Percentiles rank a stretch among this genome's conserved stretches.
phyloP scores from a whole-genome alignment of 2,329 filamentous ascomycete species.

The Calonectria hawksworthii region DNA sequence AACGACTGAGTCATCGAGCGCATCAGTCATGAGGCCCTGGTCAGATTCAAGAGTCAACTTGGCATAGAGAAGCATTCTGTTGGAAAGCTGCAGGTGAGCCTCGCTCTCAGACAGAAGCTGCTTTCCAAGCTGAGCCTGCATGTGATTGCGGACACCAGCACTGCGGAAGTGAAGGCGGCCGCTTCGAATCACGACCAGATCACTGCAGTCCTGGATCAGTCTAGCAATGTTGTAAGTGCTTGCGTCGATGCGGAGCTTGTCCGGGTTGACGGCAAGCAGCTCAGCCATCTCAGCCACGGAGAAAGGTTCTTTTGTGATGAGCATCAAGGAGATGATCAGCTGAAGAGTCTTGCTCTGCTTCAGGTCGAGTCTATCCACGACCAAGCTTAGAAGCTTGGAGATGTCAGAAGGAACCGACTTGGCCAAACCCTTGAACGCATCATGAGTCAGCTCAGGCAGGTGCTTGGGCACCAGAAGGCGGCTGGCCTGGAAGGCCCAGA shows the following conservation, averaged over 20 bases:
- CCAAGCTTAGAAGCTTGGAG: slow-evolving; percentile 26
- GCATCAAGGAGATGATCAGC: slow-evolving; percentile 52
- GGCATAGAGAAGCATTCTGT: slow-evolving; percentile 53
- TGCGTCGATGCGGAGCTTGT: slow-evolving; percentile 23
- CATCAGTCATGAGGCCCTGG: slow-evolving; percentile 35
- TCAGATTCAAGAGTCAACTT: slow-evolving; percentile 48
- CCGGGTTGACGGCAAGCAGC: slow-evolving; percentile 48
- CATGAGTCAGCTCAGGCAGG: slow-evolving; percentile 34
- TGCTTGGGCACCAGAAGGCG: slow-evolving; percentile 42
- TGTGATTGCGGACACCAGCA: slow-evolving; percentile 48
- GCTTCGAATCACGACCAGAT: slow-evolving; percentile 50
- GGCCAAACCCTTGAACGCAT: slow-evolving; percentile 18
- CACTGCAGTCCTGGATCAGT: slow-evolving; percentile 38
- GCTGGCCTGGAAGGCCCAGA: slow-evolving; percentile 54
- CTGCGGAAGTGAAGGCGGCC: slow-evolving; percentile 55
- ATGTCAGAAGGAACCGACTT: slow-evolving; percentile 32
- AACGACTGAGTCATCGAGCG: slow-evolving; percentile 39
- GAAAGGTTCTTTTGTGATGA: slow-evolving; percentile 51
- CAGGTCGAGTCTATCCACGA: slow-evolving; percentile 28
- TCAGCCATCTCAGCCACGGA: slow-evolving; percentile 49
- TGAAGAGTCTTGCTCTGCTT: slow-evolving; percentile 34
- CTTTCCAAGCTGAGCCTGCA: slow-evolving; percentile 51
- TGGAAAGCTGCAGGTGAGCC: slow-evolving; percentile 51
- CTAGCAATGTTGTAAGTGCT: slow-evolving; percentile 32
- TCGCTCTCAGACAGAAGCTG: slow-evolving; percentile 50